A percentile compares a stretch with the other conserved stretches of the same genome.
phyloP scores from a whole-genome alignment of 306 rosid genomes.

The Pyrus betulifolia region DNA sequence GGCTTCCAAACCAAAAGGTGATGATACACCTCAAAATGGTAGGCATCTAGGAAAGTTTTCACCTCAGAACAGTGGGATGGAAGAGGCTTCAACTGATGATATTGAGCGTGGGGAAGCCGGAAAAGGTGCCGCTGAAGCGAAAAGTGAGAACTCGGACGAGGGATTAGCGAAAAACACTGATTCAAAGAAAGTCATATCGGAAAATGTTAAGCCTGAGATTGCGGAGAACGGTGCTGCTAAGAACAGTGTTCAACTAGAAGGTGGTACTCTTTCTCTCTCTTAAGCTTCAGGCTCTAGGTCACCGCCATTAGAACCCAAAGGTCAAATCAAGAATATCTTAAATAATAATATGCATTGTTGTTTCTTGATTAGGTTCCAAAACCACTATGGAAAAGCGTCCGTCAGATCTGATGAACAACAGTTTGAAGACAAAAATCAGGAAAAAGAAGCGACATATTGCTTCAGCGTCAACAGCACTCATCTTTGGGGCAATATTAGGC shows the following conservation, averaged over 20 bases:
- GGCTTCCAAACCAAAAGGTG: conserved; percentile 8
- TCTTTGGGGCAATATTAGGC: conserved; percentile 74
- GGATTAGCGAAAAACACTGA: neutral
- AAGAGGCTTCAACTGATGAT: neutral
- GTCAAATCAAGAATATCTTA: neutral
- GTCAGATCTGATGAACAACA: conserved; percentile 8
- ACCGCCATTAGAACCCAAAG: neutral
- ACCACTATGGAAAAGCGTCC: conserved; percentile 14
- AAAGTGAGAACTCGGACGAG: neutral
- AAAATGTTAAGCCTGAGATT: neutral
- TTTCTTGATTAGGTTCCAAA: conserved; percentile 30
- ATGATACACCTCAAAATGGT: neutral
- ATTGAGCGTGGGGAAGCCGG: conserved; percentile 5
- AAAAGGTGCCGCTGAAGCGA: conserved; percentile 15
- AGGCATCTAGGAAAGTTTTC: neutral
- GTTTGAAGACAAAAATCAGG: conserved; percentile 24
- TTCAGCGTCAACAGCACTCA: conserved; percentile 92
- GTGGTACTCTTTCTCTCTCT: conserved; percentile 20
- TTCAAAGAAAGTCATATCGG: neutral
- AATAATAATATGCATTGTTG: neutral
- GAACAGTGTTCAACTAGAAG: conserved; percentile 3
- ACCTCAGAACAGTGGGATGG: neutral
- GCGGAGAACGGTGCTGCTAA: neutral
- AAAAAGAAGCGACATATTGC: conserved; percentile 54
- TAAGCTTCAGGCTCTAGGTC: neutral